These are phyloP conservation scores for Asterella californica DNA, from an alignment of 225 moss, liverwort and hornwort species.

Conservation along the genomic window DNA sequence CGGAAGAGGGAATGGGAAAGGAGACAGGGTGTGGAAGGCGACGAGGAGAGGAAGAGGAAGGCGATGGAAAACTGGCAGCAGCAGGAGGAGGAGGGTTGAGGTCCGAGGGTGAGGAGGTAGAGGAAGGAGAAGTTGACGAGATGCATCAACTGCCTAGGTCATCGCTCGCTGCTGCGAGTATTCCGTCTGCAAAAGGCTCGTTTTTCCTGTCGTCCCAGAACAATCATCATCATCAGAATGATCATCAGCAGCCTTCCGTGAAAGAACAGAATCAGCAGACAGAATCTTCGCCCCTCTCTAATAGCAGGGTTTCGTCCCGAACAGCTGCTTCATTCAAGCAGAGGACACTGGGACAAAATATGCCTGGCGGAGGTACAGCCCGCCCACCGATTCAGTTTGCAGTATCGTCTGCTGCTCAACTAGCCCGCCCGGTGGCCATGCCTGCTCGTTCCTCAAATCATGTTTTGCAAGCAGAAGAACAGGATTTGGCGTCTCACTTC, in stretches of 20 bases:
- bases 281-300: constrained; percentile 20
- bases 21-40: constrained; percentile 19
- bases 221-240: constrained; percentile 10
- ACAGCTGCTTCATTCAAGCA: constrained; percentile 28
- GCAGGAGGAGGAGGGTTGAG: constrained; percentile 25
- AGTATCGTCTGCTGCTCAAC: constrained; percentile 27
- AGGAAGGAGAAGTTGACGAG: constrained; percentile 25
- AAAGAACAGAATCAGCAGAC: constrained; percentile 22
- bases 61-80: constrained; percentile 19
- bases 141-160: constrained; percentile 43
- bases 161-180: constrained; percentile 39
- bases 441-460: constrained; percentile 19
- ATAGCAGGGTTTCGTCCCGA: constrained; percentile 20
- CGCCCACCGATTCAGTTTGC: constrained; percentile 30
- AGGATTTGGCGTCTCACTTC: constrained; percentile 21
- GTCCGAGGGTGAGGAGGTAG: constrained; percentile 1
- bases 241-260: constrained; percentile 8
- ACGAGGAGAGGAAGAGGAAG: constrained; percentile 23
- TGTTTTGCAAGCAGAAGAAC: constrained; percentile 17
- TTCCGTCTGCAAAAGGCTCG: constrained; percentile 29
- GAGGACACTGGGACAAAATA: constrained; percentile 23
- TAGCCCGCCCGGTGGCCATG: constrained; percentile 22
- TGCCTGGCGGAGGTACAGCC: constrained; percentile 20
- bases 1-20: constrained; percentile 27
- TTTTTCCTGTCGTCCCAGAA: constrained; percentile 11